phyloP scores from a whole-genome alignment of 306 rosid species.

The Pyrus bretschneideri region DNA sequence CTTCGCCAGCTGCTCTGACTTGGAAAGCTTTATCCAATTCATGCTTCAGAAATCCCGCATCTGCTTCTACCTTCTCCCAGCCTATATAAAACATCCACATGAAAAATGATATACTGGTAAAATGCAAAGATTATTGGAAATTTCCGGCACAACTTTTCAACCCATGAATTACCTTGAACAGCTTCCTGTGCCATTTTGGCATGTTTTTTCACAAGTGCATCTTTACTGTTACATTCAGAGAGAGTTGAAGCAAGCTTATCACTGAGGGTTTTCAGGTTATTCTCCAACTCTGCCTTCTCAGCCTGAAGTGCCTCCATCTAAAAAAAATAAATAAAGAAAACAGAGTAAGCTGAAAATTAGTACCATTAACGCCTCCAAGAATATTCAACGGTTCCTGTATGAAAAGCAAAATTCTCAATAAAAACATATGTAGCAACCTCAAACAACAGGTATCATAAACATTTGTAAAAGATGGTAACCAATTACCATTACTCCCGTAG shows the following conservation, averaged over 20 bases:
- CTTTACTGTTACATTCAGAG: conserved; percentile 60
- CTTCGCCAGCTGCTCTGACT: conserved; percentile 47
- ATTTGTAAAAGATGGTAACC: neutral
- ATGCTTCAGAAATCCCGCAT: conserved; percentile 41
- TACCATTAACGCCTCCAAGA: neutral
- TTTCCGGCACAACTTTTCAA: neutral
- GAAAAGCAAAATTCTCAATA: neutral
- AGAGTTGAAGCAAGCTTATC: conserved; percentile 52
- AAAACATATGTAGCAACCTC: neutral
- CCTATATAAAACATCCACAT: conserved; percentile 38
- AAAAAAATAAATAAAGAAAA: conserved; percentile 12
- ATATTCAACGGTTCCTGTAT: neutral
- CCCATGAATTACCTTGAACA: conserved; percentile 39
- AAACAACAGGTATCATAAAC: neutral
- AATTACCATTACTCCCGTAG: neutral
- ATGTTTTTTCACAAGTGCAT: conserved; percentile 68
- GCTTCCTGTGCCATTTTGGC: conserved; percentile 70
- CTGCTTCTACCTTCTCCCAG: conserved; percentile 66
- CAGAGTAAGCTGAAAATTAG: neutral
- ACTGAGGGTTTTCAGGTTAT: conserved; percentile 45
- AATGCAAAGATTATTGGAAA: neutral
- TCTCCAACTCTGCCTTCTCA: conserved; percentile 71
- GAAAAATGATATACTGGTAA: neutral
- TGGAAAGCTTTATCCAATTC: conserved; percentile 54
- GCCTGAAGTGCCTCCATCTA: conserved; percentile 47